These are phyloP conservation scores for Tetraselmis chui DNA, from an alignment of 139 green algal species.

Conservation along the genomic window DNA sequence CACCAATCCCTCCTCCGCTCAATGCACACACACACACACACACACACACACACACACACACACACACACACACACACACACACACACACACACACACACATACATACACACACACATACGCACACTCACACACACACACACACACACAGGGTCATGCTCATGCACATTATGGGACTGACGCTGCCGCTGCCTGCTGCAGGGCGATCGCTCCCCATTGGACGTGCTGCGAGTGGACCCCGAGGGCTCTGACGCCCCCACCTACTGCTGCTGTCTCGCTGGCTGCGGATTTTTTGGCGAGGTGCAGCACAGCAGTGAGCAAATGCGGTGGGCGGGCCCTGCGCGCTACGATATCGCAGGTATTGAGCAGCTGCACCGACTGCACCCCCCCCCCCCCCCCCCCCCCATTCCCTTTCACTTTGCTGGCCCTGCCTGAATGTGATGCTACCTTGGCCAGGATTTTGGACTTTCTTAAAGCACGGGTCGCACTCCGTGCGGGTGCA, in stretches of 20 bases:
- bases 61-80: too few species aligned
- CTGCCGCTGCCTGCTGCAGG: conserved; percentile 1
- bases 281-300: conserved; percentile 14
- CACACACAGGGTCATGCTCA: too few species aligned
- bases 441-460: background rate
- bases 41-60: too few species aligned
- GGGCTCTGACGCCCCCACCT: background rate
- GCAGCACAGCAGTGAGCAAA: background rate
- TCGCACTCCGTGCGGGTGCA: background rate
- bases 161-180: too few species aligned
- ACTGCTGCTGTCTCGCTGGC: background rate
- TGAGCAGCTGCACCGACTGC: too few species aligned
- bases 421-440: background rate
- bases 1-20: too few species aligned
- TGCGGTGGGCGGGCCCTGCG: conserved; percentile 5
- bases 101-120: too few species aligned
- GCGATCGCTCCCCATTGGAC: conserved; percentile 26
- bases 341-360: conserved; percentile 9
- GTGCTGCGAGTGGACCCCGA: conserved; percentile 6
- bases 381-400: too few species aligned
- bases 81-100: too few species aligned
- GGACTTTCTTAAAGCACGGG: background rate
- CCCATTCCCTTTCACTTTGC: too few species aligned
- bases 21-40: too few species aligned
- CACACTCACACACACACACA: too few species aligned